phyloP scores from a whole-genome alignment of 2,329 filamentous ascomycete genomes.

The Aphanocladium album region DNA sequence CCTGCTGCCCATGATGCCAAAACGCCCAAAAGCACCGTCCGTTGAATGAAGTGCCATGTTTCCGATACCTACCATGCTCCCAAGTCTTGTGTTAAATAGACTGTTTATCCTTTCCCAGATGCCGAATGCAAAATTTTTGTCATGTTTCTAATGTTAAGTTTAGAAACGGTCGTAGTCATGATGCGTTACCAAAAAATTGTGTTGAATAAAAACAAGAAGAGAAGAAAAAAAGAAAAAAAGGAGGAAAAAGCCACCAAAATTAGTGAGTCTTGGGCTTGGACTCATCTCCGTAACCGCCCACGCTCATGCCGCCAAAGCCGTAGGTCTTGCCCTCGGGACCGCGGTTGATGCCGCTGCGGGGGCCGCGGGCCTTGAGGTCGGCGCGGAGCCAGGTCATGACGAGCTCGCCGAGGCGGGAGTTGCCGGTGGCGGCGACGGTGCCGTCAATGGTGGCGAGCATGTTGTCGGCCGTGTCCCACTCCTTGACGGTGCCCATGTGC shows the following conservation, averaged over 20 bases:
- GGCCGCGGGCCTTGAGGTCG: constrained; percentile 74
- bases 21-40: constrained; percentile 19
- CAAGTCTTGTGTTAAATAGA: constrained; percentile 14
- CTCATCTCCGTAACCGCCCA: constrained; percentile 56
- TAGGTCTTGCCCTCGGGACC: constrained; percentile 63
- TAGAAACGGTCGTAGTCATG: constrained; percentile 1
- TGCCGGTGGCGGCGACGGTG: constrained; percentile 48
- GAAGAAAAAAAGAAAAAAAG: neutral
- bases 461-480: constrained; percentile 70
- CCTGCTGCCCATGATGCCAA: constrained; percentile 13
- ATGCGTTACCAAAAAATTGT: constrained; percentile 4
- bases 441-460: constrained; percentile 55
- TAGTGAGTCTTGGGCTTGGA: constrained; percentile 32
- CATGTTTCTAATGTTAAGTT: constrained; percentile 6
- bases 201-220: constrained; percentile 11
- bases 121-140: neutral
- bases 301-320: constrained; percentile 42
- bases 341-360: constrained; percentile 55
- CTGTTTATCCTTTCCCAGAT: neutral
- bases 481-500: constrained; percentile 81
- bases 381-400: constrained; percentile 82
- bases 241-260: neutral
- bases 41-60: constrained; percentile 20
- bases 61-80: neutral
- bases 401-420: constrained; percentile 79